Evolutionary conservation across 2,329 filamentous ascomycete genomes (phyloP), one percentile per base, ranked within the genome.

Genomic region (Cercospora sojina): DNA sequence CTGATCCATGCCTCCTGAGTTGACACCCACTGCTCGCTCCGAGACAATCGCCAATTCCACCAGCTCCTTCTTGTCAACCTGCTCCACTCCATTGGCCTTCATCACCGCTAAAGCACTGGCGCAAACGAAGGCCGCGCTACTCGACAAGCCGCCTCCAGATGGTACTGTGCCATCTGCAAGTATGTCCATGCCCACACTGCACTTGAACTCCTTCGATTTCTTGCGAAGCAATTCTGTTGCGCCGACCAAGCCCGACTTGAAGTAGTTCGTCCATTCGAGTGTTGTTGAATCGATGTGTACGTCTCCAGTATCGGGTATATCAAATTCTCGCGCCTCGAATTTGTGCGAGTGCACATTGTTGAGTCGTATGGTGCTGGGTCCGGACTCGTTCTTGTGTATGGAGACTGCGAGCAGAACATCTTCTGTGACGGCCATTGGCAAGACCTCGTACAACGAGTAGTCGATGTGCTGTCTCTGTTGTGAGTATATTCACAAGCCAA

Each of bases 1-100:
- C 81, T 99, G 95, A 76, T 99, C 95, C 95, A 99, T 98, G 64
- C 93, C 95, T 79, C 95, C 95, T 5, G 93, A 96, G 81, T 98
- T 98, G 73, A 99, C 95, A 60, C 95, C 95, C 3, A 98, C 95
- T 16, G 91, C 90, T 64, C 95, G 88, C 82, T 99, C 95, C 55
- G 93, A 96, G 41, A 97, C 92, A 72, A 99, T 94, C 23, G 95
- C 93, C 60, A 98, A 85, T 80, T 98, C 93, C 1, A 94, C 91
- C 51, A 99, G 82, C 78, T 95, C 91, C 71, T 90, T 95, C 85
- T 98, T 98, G 79, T 96, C 90, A 27, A 99, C 88, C 18, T 86
- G 80, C 25, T 85, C 81, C 76, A 92, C 88, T 35, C 91, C 91
- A 78, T 97, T 96, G 60, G 93, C 93, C 67, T 88, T 86, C 85